These are phyloP conservation scores for Neoascochyta sp. DNA, from an alignment of 2,329 filamentous ascomycete genomes.

Conservation along the genomic window DNA sequence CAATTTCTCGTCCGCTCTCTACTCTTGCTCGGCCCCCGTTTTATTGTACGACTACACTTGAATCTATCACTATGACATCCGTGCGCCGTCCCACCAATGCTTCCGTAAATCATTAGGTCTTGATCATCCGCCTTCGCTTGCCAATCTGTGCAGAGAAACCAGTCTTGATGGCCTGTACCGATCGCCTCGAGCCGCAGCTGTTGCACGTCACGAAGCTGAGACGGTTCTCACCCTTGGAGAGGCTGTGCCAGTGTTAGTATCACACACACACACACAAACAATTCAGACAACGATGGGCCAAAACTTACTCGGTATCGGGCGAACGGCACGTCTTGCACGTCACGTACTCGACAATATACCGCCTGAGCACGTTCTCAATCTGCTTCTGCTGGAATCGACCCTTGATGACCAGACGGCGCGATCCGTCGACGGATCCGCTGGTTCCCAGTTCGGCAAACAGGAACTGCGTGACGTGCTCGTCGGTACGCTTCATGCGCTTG, in stretches of 20 bases:
- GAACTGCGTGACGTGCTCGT: slow-evolving; percentile 96
- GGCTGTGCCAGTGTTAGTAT: slow-evolving; percentile 76
- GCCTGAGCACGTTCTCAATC: slow-evolving; percentile 92
- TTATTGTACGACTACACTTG: too few species aligned
- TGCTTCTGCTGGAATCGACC: slow-evolving; percentile 99
- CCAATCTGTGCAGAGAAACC: slow-evolving; percentile 99
- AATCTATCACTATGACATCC: too few species aligned
- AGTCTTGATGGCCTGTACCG: slow-evolving; percentile 97
- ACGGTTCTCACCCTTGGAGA: slow-evolving; percentile 98
- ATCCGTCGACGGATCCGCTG: slow-evolving; percentile 86
- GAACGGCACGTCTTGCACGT: slow-evolving; percentile 89
- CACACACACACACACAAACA: neutral
- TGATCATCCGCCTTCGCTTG: slow-evolving; percentile 93
- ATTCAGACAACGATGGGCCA: neutral
- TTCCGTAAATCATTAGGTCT: slow-evolving; percentile 50
- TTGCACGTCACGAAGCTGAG: slow-evolving; percentile 99
- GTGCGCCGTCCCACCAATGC: neutral
- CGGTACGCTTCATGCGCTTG: slow-evolving; percentile 98
- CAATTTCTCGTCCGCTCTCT: too few species aligned
- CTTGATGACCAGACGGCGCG: slow-evolving; percentile 92
- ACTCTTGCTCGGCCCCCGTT: too few species aligned
- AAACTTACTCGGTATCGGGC: slow-evolving; percentile 32
- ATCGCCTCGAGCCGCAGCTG: slow-evolving; percentile 63
- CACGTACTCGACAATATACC: slow-evolving; percentile 97
- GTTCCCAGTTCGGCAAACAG: slow-evolving; percentile 98